These are phyloP conservation scores for Pseudogymnoascus sp. DNA, from an alignment of 2,329 filamentous ascomycete genomes.

Conservation along the genomic window DNA sequence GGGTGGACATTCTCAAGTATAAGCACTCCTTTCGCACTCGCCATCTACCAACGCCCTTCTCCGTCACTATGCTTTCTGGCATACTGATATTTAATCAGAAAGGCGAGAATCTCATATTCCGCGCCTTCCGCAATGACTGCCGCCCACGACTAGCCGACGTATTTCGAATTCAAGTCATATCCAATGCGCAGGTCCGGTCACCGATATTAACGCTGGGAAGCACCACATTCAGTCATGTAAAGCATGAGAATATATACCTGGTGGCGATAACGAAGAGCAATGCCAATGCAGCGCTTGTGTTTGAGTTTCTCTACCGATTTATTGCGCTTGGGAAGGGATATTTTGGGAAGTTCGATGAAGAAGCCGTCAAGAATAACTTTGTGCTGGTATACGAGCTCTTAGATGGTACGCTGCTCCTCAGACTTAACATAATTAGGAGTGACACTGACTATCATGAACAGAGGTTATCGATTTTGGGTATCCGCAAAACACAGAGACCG, in stretches of 20 bases:
- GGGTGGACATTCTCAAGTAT: constrained; percentile 1
- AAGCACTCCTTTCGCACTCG: constrained; percentile 7
- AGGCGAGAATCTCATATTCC: constrained; percentile 98
- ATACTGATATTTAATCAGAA: constrained; percentile 99
- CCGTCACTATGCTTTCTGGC: constrained; percentile 77
- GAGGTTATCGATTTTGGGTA: constrained; percentile 99
- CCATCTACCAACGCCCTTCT: constrained; percentile 11
- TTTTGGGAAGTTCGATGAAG: constrained; percentile 98
- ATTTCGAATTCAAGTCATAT: constrained; percentile 99
- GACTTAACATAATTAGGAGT: neutral
- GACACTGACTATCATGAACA: constrained; percentile 30
- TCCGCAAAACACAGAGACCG: constrained; percentile 96
- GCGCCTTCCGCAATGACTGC: constrained; percentile 97
- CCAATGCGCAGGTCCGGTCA: constrained; percentile 93
- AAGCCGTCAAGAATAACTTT: constrained; percentile 99
- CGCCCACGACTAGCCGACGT: constrained; percentile 95
- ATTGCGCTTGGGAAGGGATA: constrained; percentile 88
- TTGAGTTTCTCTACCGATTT: constrained; percentile 93
- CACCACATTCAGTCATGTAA: constrained; percentile 98
- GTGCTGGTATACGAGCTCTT: constrained; percentile 95
- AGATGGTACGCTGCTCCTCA: constrained; percentile 55
- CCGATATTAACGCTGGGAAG: constrained; percentile 95
- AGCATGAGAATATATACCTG: constrained; percentile 98
- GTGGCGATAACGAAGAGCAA: constrained; percentile 98
- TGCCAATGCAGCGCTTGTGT: constrained; percentile 94